Conservation (phyloP, 495 filamentous ascomycete species). For the Clohesyomyces aquaticus region DNA sequence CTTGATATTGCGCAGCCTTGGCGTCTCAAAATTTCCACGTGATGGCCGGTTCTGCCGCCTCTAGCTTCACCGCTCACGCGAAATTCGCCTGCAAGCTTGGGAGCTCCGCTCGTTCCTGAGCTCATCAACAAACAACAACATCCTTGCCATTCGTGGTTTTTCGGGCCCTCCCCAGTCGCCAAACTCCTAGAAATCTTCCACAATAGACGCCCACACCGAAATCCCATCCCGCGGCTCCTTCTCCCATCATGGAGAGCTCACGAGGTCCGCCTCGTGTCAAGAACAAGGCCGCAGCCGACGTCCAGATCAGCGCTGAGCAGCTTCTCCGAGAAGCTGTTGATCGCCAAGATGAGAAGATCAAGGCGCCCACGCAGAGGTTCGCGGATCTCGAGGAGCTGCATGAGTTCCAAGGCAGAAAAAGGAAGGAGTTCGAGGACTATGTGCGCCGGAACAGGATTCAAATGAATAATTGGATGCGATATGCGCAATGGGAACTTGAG, state of each 20-base stretch:
- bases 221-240: background rate
- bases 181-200: background rate
- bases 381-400: conserved; percentile 97
- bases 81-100: background rate
- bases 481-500: conserved; percentile 96
- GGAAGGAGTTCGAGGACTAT: conserved; percentile 98
- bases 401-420: conserved; percentile 93
- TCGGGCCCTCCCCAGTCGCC: background rate
- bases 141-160: background rate
- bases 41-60: background rate
- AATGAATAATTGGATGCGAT: conserved; percentile 98
- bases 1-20: background rate
- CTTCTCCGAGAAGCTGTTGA: conserved; percentile 97
- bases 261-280: conserved; percentile 95
- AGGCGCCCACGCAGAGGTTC: conserved; percentile 92
- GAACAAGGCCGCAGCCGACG: conserved; percentile 77
- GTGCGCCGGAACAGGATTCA: conserved; percentile 92
- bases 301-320: conserved; percentile 94
- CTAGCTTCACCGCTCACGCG: background rate
- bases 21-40: background rate
- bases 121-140: background rate
- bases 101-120: no score
- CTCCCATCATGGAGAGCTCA: conserved; percentile 78
- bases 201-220: no score
- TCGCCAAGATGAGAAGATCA: conserved; percentile 84